These are phyloP conservation scores for Neoboletus subvelutipes DNA, from an alignment of 768 basidiomycete genomes.

Conservation along the genomic window DNA sequence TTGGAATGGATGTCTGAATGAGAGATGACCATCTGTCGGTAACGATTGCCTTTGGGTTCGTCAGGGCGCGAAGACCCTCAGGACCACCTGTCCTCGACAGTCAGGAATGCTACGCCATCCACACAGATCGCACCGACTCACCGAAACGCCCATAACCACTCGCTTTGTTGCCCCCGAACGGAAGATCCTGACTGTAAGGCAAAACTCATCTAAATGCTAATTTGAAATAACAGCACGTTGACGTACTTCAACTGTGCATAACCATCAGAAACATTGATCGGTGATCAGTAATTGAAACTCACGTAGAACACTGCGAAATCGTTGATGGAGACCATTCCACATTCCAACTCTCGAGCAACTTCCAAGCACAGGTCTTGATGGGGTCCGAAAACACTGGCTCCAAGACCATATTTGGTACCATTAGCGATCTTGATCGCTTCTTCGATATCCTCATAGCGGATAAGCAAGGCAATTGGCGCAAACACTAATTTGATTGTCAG, in stretches of 20 bases:
- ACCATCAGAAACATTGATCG: conserved; percentile 15
- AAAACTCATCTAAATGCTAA: background rate
- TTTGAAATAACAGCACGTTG: conserved; percentile 5
- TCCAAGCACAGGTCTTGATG: conserved; percentile 74
- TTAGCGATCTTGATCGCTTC: conserved; percentile 90
- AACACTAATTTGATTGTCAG: conserved; percentile 63
- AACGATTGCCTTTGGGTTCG: conserved; percentile 85
- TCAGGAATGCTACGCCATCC: conserved; percentile 9
- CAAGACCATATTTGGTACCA: conserved; percentile 83
- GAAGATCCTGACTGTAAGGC: conserved; percentile 73
- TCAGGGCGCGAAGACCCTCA: conserved; percentile 87
- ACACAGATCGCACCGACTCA: conserved; percentile 30
- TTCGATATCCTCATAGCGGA: conserved; percentile 80
- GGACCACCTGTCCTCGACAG: conserved; percentile 63
- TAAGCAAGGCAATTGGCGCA: conserved; percentile 86
- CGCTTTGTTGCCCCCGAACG: conserved; percentile 90
- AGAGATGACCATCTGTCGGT: conserved; percentile 82
- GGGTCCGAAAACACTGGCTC: conserved; percentile 92
- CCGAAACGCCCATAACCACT: conserved; percentile 96
- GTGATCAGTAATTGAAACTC: conserved; percentile 31
- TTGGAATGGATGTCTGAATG: conserved; percentile 84
- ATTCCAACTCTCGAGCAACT: conserved; percentile 80
- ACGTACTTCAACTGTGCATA: conserved; percentile 62
- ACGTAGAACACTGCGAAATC: conserved; percentile 91
- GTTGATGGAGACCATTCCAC: conserved; percentile 97